A percentile compares a stretch with the other conserved stretches of the same genome.
These are phyloP conservation scores for Antitrichia curtipendula DNA, from an alignment of 225 moss, liverwort and hornwort genomes.

Conservation along the genomic window DNA sequence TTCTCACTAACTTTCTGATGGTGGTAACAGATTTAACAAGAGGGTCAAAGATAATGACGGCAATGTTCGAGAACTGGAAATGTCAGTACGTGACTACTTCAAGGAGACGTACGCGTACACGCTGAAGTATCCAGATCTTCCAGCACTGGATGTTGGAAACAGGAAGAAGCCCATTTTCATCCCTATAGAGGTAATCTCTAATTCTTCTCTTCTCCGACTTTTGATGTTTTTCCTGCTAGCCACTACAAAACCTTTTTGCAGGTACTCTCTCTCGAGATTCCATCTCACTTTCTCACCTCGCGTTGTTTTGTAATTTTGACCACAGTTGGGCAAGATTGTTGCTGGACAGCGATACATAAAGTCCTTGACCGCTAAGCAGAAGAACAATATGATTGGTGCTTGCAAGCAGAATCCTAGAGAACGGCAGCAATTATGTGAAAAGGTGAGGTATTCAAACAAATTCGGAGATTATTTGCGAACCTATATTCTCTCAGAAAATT, in stretches of 20 bases:
- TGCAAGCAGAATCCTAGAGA: constrained; percentile 48
- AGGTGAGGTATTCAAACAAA: constrained; percentile 4
- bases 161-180: constrained; percentile 18
- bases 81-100: constrained; percentile 17
- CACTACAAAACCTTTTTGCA: neutral
- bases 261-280: neutral
- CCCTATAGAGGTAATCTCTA: constrained; percentile 7
- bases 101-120: constrained; percentile 4
- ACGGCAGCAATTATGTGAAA: constrained; percentile 31
- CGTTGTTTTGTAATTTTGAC: neutral
- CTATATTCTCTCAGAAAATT: neutral
- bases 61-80: neutral
- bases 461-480: neutral
- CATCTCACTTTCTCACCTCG: neutral
- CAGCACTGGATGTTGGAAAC: constrained; percentile 30
- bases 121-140: constrained; percentile 6
- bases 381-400: neutral
- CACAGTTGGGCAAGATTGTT: neutral
- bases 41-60: neutral
- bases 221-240: neutral
- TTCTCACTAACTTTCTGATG: neutral
- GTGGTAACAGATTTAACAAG: constrained; percentile 3
- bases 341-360: constrained; percentile 59
- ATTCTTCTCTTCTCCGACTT: neutral
- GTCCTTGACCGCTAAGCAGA: neutral